phyloP scores from a whole-genome alignment of 306 rosid genomes.

The Vigna trinervia region DNA sequence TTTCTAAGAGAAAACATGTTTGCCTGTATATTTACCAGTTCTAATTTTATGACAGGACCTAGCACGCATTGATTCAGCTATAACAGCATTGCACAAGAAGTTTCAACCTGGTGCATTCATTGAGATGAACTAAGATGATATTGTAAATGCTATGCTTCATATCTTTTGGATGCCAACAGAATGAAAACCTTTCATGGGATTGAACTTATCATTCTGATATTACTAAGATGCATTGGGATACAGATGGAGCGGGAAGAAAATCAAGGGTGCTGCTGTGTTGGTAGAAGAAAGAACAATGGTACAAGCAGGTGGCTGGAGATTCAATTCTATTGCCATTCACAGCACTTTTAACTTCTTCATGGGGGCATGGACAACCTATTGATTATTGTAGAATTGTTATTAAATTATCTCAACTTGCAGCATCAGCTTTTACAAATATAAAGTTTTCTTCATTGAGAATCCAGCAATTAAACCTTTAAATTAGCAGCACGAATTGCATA shows the following conservation, averaged over 20 bases:
- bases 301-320: slow-evolving; percentile 35
- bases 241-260: slow-evolving; percentile 32
- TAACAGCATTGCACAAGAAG: slow-evolving; percentile 62
- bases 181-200: slow-evolving; percentile 36
- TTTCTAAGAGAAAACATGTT: not conserved
- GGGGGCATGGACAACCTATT: slow-evolving; percentile 37
- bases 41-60: slow-evolving; percentile 61
- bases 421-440: slow-evolving; percentile 29
- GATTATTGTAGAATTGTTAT: slow-evolving; percentile 36
- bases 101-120: slow-evolving; percentile 65
- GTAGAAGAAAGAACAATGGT: slow-evolving; percentile 37
- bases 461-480: slow-evolving; percentile 35
- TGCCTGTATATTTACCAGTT: slow-evolving; percentile 7
- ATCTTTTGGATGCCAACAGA: slow-evolving; percentile 34
- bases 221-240: slow-evolving; percentile 32
- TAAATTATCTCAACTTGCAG: slow-evolving; percentile 21
- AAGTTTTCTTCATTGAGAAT: slow-evolving; percentile 29
- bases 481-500: slow-evolving; percentile 32
- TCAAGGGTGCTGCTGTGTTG: slow-evolving; percentile 27
- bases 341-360: slow-evolving; percentile 33
- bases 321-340: slow-evolving; percentile 30
- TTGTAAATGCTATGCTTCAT: slow-evolving; percentile 32
- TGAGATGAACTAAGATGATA: slow-evolving; percentile 51
- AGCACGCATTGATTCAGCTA: slow-evolving; percentile 64
- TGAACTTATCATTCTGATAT: slow-evolving; percentile 35